phyloP scores from a whole-genome alignment of 2,329 filamentous ascomycete species.

The Ramularia endophylla region DNA sequence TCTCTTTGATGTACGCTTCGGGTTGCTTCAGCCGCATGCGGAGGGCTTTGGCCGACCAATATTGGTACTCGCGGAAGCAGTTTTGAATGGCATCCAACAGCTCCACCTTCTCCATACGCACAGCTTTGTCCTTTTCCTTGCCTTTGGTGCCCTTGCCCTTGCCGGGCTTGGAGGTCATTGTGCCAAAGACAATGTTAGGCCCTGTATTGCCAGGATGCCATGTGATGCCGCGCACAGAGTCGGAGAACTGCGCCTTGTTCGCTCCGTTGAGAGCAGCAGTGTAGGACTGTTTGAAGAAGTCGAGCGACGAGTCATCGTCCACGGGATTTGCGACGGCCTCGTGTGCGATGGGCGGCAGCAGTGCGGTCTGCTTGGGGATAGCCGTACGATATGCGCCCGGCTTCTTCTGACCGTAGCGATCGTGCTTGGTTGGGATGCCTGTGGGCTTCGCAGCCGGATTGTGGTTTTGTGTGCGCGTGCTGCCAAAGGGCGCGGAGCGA shows the following conservation, averaged over 20 bases:
- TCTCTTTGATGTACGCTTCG: constrained; percentile 85
- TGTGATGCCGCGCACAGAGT: constrained; percentile 23
- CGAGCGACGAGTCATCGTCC: constrained; percentile 63
- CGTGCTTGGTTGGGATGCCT: constrained; percentile 17
- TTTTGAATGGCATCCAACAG: constrained; percentile 79
- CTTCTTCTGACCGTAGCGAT: constrained; percentile 19
- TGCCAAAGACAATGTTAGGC: constrained; percentile 33
- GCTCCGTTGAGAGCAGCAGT: constrained; percentile 36
- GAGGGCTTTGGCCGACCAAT: constrained; percentile 89
- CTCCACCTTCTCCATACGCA: constrained; percentile 82
- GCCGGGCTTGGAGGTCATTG: constrained; percentile 25
- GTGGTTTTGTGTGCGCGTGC: constrained; percentile 9
- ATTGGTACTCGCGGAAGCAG: constrained; percentile 78
- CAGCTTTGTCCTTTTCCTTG: constrained; percentile 65
- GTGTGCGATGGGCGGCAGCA: constrained; percentile 66
- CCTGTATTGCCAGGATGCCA: constrained; percentile 17
- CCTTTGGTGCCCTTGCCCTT: constrained; percentile 37
- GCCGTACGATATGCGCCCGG: constrained; percentile 26
- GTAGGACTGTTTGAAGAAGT: constrained; percentile 35
- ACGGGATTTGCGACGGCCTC: constrained; percentile 68
- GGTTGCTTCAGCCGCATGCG: constrained; percentile 75
- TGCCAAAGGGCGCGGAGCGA: constrained; percentile 13
- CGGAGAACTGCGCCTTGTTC: constrained; percentile 43
- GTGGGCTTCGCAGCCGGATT: constrained; percentile 14
- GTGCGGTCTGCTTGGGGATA: constrained; percentile 65